Base-by-base conservation (phyloP, 306 rosid species). In the Quercus robur region DNA sequence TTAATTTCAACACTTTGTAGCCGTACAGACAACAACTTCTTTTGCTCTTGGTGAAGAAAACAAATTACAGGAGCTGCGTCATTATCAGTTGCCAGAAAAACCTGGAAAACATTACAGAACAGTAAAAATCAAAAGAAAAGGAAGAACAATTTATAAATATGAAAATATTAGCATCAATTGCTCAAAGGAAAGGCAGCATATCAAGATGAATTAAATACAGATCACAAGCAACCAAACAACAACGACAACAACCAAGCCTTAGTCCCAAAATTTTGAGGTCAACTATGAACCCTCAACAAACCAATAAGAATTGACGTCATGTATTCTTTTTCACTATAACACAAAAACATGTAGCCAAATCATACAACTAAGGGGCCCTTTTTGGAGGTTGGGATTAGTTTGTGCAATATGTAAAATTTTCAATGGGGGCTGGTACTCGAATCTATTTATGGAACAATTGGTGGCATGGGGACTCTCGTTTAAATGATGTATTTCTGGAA, bases 21-120 rank as follows among this genome's bases (percentile, higher is more conserved):
- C 84, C 97, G 81, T 69, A 94, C 90, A 75, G 95, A 91, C 74
- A 91, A 85, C 75, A 93, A 83, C 70, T 93, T 91, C 80, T 88
- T 90, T 75, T 94, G 99, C 80, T 93, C 97, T 90, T 93, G 93
- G 83, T 90, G 92, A 86, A 94, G 95, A 85, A 94, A 90, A 84
- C 97, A 94, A 77, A 94, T 94, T 71, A 91, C 75, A 80, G 97
- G 97, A 85, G 97, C 85, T 63, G 91, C 81, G 81, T 93, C 97
- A 55, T 88, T 91, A 73, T 93, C 95, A 2, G 91, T 93, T 8
- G 97, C 95, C 75, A 94, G 88, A 81, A 94, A 92, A 74, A 93
- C 93, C 99, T 94, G 75, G 78, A 70, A 85, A 81, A 55, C 74
- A 90, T 77, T 82, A 69, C 41, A 82, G 20, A 69, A 56, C 46